Base-by-base conservation (phyloP, 2,329 filamentous ascomycete species). In the Scedosporium boydii region DNA sequence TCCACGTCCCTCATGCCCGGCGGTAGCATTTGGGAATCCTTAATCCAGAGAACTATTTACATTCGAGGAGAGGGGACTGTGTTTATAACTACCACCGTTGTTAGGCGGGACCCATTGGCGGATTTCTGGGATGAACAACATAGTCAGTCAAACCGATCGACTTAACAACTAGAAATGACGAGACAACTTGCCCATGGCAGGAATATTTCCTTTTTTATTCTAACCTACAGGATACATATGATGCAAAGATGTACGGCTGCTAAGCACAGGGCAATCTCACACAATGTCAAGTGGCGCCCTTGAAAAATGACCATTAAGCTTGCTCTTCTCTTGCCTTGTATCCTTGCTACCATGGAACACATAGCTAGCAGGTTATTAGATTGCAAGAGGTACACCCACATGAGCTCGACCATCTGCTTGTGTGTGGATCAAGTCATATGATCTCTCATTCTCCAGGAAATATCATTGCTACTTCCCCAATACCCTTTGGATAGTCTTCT, bases 271-370 rank as follows among this genome's bases (percentile, higher is more conserved):
- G 67, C 64, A 64, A 67, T 66, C 65, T 66, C 68, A 48, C 69
- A 68, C 59, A 58, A 63, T 56, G 58, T 65, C 60, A 55, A 63
- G 66, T 63, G 66, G 66, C 67, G 66, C 68, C 69, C 65, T 63
- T 71, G 65, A 69, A 69, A 68, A 69, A 59, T 14, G 53, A 64
- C 68, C 65, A 70, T 68, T 64, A 65, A 44, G 21, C 63, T 68
- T 69, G 51, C 66, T 88, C 71, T 90, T 74, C 85, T 88, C 86
- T 83, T 77, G 81, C 82, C 80, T 86, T 88, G 85, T 88, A 87
- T 88, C 86, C 84, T 85, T 75, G 73, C 76, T 77, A 80, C 79
- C 81, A 86, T 75, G 66, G 73, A 67, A 62, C 48, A 67, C 69
- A 69, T 69, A 75, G 75, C 74, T 78, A 78, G 77, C 73, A 84